Evolutionary conservation across 495 filamentous ascomycete species (phyloP).

Genomic region (Neurospora intermedia): DNA sequence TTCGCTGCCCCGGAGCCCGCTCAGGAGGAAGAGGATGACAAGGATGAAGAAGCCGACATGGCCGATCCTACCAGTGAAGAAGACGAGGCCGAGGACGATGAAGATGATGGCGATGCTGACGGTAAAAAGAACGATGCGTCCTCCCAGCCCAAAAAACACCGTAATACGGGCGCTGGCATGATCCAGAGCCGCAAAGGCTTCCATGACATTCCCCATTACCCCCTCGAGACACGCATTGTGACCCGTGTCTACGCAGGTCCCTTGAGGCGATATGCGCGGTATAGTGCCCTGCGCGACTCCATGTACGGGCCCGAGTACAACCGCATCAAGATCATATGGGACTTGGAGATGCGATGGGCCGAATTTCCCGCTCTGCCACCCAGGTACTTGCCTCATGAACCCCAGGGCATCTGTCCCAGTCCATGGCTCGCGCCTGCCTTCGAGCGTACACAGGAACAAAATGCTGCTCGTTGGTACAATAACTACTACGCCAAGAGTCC

Average conservation of each 20-base stretch:
- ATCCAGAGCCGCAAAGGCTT: constrained; percentile 17
- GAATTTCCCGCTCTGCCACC: constrained; percentile 29
- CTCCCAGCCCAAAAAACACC: constrained; percentile 10
- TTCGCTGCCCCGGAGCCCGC: constrained; percentile 6
- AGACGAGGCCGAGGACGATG: constrained; percentile 9
- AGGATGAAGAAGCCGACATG: constrained; percentile 14
- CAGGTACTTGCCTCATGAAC: constrained; percentile 14
- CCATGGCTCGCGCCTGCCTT: constrained; percentile 30
- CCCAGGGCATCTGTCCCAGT: constrained; percentile 22
- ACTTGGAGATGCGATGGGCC: constrained; percentile 29
- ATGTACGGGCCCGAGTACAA: constrained; percentile 33
- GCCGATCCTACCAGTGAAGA: constrained; percentile 1
- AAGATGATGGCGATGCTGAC: constrained; percentile 6
- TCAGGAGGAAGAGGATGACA: constrained; percentile 6
- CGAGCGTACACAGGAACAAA: constrained; percentile 16
- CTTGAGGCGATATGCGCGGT: constrained; percentile 33
- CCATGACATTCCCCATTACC: constrained; percentile 32
- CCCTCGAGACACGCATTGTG: constrained; percentile 33
- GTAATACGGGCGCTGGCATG: constrained; percentile 16
- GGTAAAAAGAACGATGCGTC: constrained; percentile 6
- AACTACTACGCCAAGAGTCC: constrained; percentile 9
- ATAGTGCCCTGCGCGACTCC: constrained; percentile 29
- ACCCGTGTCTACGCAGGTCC: constrained; percentile 37
- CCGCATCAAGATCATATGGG: constrained; percentile 28
- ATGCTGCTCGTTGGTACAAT: constrained; percentile 22